A percentile compares a stretch with the other conserved stretches of the same genome.
Conservation (phyloP, 768 basidiomycete species). For the Gloeopeniophorella convolvens region DNA sequence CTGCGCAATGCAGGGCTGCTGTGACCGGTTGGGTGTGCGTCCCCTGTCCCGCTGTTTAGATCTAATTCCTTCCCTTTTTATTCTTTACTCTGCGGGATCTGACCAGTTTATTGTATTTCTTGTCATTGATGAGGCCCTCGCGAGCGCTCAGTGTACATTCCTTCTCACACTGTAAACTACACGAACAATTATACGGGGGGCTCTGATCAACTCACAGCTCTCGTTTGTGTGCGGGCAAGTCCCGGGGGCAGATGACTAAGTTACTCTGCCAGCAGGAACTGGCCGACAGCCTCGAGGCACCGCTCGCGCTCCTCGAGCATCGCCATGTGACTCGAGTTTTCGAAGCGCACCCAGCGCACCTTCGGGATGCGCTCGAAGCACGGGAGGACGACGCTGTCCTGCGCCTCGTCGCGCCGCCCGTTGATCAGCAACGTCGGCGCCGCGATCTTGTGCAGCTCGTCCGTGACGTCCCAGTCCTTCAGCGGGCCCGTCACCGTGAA, state of each 20-base stretch:
- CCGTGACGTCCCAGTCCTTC: constrained; percentile 25
- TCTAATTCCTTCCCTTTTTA: neutral
- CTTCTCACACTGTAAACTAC: constrained; percentile 6
- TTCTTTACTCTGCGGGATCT: neutral
- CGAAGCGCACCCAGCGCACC: constrained; percentile 30
- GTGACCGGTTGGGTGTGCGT: neutral
- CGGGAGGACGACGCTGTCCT: constrained; percentile 30
- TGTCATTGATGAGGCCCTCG: neutral
- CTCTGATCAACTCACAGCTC: neutral
- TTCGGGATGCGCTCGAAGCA: constrained; percentile 29
- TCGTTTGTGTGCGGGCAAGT: too few species aligned
- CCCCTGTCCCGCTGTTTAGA: neutral
- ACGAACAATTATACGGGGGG: neutral
- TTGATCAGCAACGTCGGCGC: constrained; percentile 31
- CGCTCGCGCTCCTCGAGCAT: constrained; percentile 30
- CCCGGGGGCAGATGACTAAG: too few species aligned
- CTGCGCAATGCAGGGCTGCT: constrained; percentile 18
- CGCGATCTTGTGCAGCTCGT: constrained; percentile 24
- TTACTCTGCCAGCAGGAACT: too few species aligned
- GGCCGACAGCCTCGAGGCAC: constrained; percentile 25
- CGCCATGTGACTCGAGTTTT: constrained; percentile 28
- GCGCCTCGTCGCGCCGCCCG: constrained; percentile 33
- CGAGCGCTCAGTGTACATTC: neutral
- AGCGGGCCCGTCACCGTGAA: neutral
- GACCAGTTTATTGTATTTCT: neutral